Evolutionary conservation across 331 rosid species (phyloP).

Genomic region (Rhamnella rubrinervis): DNA sequence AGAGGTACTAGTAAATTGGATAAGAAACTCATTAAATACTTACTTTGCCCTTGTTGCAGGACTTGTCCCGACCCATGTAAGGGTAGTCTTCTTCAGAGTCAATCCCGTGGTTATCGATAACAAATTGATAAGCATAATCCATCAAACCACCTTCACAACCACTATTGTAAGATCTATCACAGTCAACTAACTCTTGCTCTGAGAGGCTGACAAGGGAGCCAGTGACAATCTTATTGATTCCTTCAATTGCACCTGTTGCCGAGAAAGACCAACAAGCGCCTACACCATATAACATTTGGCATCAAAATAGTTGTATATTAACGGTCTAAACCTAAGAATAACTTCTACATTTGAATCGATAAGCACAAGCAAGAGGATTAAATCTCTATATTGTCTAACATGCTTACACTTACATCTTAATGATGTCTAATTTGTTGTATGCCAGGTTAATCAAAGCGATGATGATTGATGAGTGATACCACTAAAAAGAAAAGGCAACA

Average conservation of each 20-base stretch:
- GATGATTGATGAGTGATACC: too few relatives aligned
- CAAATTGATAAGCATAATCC: constrained; percentile 77
- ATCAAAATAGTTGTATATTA: not conserved
- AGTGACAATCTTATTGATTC: constrained; percentile 78
- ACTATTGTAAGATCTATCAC: constrained; percentile 60
- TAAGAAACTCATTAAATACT: not conserved
- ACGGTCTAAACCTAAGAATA: not conserved
- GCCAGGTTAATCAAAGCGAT: too few relatives aligned
- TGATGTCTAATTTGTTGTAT: too few relatives aligned
- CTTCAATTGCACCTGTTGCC: constrained; percentile 94
- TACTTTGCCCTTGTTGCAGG: constrained; percentile 73
- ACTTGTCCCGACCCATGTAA: constrained; percentile 34
- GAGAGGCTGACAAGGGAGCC: constrained; percentile 87
- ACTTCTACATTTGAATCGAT: not conserved
- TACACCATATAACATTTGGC: constrained; percentile 24
- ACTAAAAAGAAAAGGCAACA: too few relatives aligned
- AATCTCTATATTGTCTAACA: too few relatives aligned
- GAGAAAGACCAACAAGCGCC: constrained; percentile 98
- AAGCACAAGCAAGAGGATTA: not conserved
- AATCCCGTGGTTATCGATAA: constrained; percentile 70
- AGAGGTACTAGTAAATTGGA: not conserved
- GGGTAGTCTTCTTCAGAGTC: constrained; percentile 86
- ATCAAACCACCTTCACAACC: constrained; percentile 91
- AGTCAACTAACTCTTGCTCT: constrained; percentile 85
- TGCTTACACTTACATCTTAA: too few relatives aligned